Evolutionary conservation across 108 stramenopile genomes (phyloP), one percentile per base, ranked within the genome.

Genomic region (Stephanodiscus triporus): DNA sequence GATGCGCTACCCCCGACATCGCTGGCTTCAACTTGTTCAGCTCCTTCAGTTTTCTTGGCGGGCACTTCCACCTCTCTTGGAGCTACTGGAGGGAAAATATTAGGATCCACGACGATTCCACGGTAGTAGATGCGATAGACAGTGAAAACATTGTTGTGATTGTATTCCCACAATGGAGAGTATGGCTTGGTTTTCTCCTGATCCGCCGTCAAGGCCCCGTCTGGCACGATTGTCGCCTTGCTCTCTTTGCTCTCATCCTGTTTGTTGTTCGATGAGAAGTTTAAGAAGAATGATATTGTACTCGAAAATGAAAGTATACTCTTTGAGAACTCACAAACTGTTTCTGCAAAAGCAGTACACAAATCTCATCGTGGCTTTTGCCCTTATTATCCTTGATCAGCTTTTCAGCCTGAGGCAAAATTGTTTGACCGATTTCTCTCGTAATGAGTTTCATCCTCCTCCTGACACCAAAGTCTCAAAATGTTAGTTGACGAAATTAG

Each of bases 61-160:
- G 84, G 84, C 8, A 83, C 79, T 0, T 56, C 53, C 29, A 83
- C 70, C 47, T 63, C 58, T 26, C 70, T 76, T 38, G 82, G 64
- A 37, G 78, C 76, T 16, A 26, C 51, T 16, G 86, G 66, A 26
- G 78, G 72, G 11, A 86, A 86, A 47, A 90, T 73, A 36, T 72
- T 38, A 2, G 89, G 70, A 66, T 84, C 75, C 0, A 77, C 38
- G 40, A 75, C 24, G 24, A 34, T 37, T 23, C 86, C 86, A 27
- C 66, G 68, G 53, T 82, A 90, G 66, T 86, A 87, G 74, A 90
- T 83, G 30, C 82, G 81, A 68, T 85, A 90, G 26, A 66, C 60
- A 58, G 86, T 62, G 36, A 90, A 80, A 19, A 83, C 70, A 49
- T 84, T 77, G 68, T 70, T 85, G 51, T 87, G 86, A 27, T 85